Base-by-base conservation (phyloP, 2,329 filamentous ascomycete species). In the Triangularia verruculosa region DNA sequence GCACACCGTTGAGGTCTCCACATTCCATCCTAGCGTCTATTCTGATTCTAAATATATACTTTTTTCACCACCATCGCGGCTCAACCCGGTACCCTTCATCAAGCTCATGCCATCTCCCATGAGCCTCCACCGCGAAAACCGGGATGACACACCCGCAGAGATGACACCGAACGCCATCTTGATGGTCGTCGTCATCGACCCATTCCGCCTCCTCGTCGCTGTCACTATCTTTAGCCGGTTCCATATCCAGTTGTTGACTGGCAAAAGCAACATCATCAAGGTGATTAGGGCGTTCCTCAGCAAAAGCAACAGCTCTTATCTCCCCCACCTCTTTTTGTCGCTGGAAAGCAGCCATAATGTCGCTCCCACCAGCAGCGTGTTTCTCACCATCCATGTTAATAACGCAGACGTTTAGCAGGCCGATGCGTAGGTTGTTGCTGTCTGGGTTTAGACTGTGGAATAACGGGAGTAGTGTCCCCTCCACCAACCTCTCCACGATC, bases 261-360 rank as follows among this genome's bases (percentile, higher is more conserved):
- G n/a, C n/a, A n/a, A 6, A 47, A 2, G 2, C 39, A 24, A 28
- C 51, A 13, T 56, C 47, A 7, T 22, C n/a, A 24, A 20, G 11
- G 9, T 12, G 12, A 24, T 13, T 34, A 13, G 22, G 17, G 15
- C 6, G 6, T 4, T 1, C 17, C 24, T 47, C 39, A 4, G 22
- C 25, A 28, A 27, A 54, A 2, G 20, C 51, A n/a, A 25, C n/a
- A 4, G 4, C 13, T 25, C 13, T 25, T 24, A 43, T 13, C 9
- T 59, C 57, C 12, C 15, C 39, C 7, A 24, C 15, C 6, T 30
- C 12, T 12, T 13, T 88, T 73, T 96, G 92, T 61, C 81, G 82
- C 71, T 80, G 86, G 74, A 97, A 96, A 92, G 97, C 96, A 71
- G 81, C 84, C 0, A 84, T 83, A 68, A 97, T 97, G 71, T 97